A percentile compares a stretch with the other conserved stretches of the same genome.
Evolutionary conservation across 2,329 filamentous ascomycete species (phyloP).

Genomic region (Scytalidium lignicola): DNA sequence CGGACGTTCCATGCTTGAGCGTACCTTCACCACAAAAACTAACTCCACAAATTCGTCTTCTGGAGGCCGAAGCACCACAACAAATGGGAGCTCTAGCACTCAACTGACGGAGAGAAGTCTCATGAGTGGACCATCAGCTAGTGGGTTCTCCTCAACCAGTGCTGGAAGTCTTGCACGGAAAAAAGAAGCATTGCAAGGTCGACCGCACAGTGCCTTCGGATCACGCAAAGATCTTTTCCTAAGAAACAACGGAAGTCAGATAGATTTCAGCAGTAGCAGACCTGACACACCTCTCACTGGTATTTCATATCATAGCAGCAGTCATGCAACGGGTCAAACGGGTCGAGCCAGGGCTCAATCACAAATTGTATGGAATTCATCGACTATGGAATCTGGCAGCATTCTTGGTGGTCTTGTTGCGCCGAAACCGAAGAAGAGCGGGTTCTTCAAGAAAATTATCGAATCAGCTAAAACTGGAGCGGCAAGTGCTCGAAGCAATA

Average conservation of each 20-base stretch:
- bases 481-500: conserved; percentile 80
- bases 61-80: conserved; percentile 62
- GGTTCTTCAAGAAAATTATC: conserved; percentile 93
- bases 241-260: conserved; percentile 20
- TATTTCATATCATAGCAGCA: conserved; percentile 88
- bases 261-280: conserved; percentile 41
- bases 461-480: conserved; percentile 92
- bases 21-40: conserved; percentile 86
- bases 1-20: conserved; percentile 60
- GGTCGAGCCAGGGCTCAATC: conserved; percentile 52
- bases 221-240: conserved; percentile 42
- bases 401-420: conserved; percentile 72
- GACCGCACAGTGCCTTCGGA: conserved; percentile 62
- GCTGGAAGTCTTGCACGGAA: conserved; percentile 87
- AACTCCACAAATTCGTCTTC: conserved; percentile 74
- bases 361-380: conserved; percentile 52
- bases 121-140: conserved; percentile 90
- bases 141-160: conserved; percentile 89
- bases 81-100: conserved; percentile 62
- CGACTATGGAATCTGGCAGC: conserved; percentile 57
- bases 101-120: conserved; percentile 77
- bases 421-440: conserved; percentile 76
- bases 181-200: conserved; percentile 41
- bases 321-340: conserved; percentile 58
- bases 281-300: conserved; percentile 66